Conservation (phyloP, 257 asterid species). For the Echium plantagineum region DNA sequence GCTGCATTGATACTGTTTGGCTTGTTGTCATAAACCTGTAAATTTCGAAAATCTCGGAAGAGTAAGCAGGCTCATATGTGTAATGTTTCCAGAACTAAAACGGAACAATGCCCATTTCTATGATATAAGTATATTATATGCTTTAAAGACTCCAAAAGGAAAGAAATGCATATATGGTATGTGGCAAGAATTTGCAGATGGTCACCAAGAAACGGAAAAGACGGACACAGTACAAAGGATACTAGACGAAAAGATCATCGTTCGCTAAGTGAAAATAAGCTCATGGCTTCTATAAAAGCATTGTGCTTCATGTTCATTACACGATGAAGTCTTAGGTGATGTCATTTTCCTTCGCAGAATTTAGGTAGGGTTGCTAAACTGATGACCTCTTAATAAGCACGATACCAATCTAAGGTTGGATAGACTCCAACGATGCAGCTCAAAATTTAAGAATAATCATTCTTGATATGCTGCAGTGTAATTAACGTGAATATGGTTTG, state of each 20-base stretch:
- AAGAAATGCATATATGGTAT: too few relatives aligned
- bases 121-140: neutral
- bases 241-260: too few relatives aligned
- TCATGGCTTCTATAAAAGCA: too few relatives aligned
- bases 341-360: too few relatives aligned
- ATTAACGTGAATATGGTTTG: neutral
- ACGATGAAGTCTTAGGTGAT: too few relatives aligned
- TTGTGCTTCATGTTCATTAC: too few relatives aligned
- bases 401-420: neutral
- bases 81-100: neutral
- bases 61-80: neutral
- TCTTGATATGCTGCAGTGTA: neutral
- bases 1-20: conserved; percentile 31
- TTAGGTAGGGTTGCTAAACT: too few relatives aligned
- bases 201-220: too few relatives aligned
- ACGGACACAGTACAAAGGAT: too few relatives aligned
- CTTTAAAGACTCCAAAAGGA: too few relatives aligned
- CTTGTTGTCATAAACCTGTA: conserved; percentile 45
- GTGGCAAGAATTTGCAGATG: too few relatives aligned
- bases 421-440: neutral
- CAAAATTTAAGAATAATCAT: neutral
- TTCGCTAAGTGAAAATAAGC: too few relatives aligned
- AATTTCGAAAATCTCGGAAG: neutral
- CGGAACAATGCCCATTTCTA: neutral
- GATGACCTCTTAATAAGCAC: neutral